Base-by-base conservation (phyloP, 176 grass and related monocot species). In the Pharus latifolius region DNA sequence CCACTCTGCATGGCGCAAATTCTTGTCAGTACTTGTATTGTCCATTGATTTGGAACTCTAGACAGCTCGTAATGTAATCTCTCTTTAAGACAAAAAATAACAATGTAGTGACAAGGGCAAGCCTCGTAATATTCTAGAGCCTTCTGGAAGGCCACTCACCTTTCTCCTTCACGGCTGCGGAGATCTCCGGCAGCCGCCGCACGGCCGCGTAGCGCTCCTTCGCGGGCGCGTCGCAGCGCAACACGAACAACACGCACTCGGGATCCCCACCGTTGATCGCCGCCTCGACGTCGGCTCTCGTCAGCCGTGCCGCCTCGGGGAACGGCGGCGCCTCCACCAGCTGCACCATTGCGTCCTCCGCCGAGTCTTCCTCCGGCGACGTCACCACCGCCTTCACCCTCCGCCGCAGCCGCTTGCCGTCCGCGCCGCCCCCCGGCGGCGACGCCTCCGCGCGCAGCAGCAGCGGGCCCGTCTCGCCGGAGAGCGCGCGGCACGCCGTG, bases 401-500 rank as follows among this genome's bases (percentile, higher is more conserved):
- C 22, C 55, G 41, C 65, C 53, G 73, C 22, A 33, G 24, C 81
- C 81, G 44, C n/a, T 46, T 17, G 47, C 61, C 73, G 33, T 79
- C 68, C 5, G 71, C 15, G 12, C 80, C 79, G 54, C 85, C 60
- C 9, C 86, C 81, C 31, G 86, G 89, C 11, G 94, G 94, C 45
- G 84, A 79, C 14, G 95, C 69, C 58, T 94, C 90, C 16, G 87
- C 78, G 54, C 90, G 95, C 62, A 94, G 72, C 65, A 94, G 87
- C 69, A 99, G 81, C 41, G 84, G 90, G 22, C 90, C 95, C 10
- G 74, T 63, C 82, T 99, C 90, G 33, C 19, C 84, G 17, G 84
- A 84, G 74, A 94, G 95, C 35, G 86, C 81, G 51, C 95, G 81
- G 66, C 87, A 99, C 35, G 89, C 95, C 22, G 90, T 99, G 84